A percentile compares a stretch with the other conserved stretches of the same genome.
phyloP scores from a whole-genome alignment of 2,329 filamentous ascomycete species.

The Ophiosphaerella herpotricha region DNA sequence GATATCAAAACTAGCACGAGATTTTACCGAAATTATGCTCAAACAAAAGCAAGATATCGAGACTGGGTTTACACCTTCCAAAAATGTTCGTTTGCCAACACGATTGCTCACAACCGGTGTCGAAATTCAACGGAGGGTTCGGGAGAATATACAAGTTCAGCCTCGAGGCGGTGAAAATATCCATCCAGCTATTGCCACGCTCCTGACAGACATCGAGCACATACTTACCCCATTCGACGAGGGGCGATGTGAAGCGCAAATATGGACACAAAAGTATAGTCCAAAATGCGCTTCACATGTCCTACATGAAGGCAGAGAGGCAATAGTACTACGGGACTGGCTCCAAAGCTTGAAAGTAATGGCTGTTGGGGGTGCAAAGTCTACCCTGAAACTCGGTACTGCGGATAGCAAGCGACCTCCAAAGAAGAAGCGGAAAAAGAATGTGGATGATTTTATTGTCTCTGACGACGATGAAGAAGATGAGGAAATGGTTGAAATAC shows the following conservation, averaged over 20 bases:
- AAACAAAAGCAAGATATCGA: background rate
- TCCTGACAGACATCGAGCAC: constrained; percentile 65
- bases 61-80: constrained; percentile 19
- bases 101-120: constrained; percentile 43
- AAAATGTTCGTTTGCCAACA: constrained; percentile 39
- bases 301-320: constrained; percentile 74
- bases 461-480: constrained; percentile 38
- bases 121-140: constrained; percentile 48
- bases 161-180: background rate
- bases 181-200: constrained; percentile 64
- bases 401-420: constrained; percentile 30
- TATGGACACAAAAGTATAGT: constrained; percentile 86
- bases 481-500: constrained; percentile 65
- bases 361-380: constrained; percentile 66
- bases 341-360: constrained; percentile 75
- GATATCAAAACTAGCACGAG: constrained; percentile 23
- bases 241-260: constrained; percentile 70
- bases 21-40: constrained; percentile 16
- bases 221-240: constrained; percentile 79
- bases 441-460: constrained; percentile 44
- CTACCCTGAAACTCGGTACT: constrained; percentile 27
- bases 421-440: constrained; percentile 68
- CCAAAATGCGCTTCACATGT: constrained; percentile 72
- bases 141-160: constrained; percentile 23
- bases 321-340: constrained; percentile 77